Percentiles rank a stretch among this genome's conserved stretches.
phyloP scores from a whole-genome alignment of 2,329 filamentous ascomycete genomes.

The Fusarium sp. region DNA sequence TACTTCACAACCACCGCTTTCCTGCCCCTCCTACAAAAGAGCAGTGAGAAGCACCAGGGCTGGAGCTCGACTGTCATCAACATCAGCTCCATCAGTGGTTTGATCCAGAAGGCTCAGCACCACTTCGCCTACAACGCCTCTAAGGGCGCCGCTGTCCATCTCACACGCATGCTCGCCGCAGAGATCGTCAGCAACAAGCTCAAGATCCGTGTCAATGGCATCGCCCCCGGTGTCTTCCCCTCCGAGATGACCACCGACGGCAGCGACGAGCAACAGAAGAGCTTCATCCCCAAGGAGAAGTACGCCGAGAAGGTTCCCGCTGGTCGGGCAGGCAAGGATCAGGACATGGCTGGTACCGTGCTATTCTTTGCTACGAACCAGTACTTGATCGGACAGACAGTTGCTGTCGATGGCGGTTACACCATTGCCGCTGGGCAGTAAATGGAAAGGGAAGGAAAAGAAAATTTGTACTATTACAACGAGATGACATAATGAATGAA shows the following conservation, averaged over 20 bases:
- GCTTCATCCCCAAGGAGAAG: constrained; percentile 69
- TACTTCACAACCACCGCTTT: constrained; percentile 77
- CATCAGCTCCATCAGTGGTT: constrained; percentile 77
- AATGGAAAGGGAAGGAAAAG: background rate
- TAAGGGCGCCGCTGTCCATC: constrained; percentile 76
- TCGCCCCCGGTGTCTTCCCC: constrained; percentile 79
- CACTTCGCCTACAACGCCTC: constrained; percentile 76
- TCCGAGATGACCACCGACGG: constrained; percentile 78
- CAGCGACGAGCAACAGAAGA: constrained; percentile 68
- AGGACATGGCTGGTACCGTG: constrained; percentile 79
- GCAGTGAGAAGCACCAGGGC: constrained; percentile 58
- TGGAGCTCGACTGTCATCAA: constrained; percentile 76
- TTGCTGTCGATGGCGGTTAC: constrained; percentile 63
- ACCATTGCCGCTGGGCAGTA: constrained; percentile 55
- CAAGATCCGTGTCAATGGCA: constrained; percentile 78
- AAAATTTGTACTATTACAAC: constrained; percentile 10
- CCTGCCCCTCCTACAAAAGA: constrained; percentile 72
- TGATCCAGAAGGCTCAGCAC: constrained; percentile 74
- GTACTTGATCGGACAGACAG: constrained; percentile 61
- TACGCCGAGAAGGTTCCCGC: constrained; percentile 75
- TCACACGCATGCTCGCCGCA: constrained; percentile 74
- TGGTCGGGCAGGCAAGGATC: constrained; percentile 75
- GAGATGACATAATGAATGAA: constrained; percentile 12
- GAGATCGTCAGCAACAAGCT: constrained; percentile 73
- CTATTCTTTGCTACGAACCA: constrained; percentile 66